Base-by-base conservation (phyloP, 495 filamentous ascomycete species). In the Neurospora sp. region DNA sequence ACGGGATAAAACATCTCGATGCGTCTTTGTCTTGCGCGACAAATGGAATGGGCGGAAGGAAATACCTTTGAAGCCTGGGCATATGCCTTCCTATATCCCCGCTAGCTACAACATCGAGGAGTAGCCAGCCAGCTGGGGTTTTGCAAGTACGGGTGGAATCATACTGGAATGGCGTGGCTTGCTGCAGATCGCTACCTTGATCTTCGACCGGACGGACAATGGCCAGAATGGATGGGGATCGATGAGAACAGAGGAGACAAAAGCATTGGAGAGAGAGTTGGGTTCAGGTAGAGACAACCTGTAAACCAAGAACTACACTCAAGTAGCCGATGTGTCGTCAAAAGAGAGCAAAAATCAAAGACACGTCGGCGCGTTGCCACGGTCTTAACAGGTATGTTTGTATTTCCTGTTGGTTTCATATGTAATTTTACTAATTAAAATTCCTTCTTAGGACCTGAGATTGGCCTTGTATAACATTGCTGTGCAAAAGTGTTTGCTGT, bases 41-140 rank as follows among this genome's bases (percentile, higher is more conserved):
- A 5, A 14, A 66, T 66, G 54, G 23, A 14, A 18, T 9, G 14
- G 27, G 23, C 27, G 27, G 54, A 27, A 59, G 48, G 48, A 35
- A 35, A 66, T 18, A 16, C 27, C 69, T 38, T 70, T 74, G 77
- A 74, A 75, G 74, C 73, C 66, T 76, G 77, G 78, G 82, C 78
- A 72, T 78, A 74, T n/a, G 66, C 12, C 11, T 38, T 75, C 12
- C 75, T 70, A 74, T 7, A 14, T 31, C n/a, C 20, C 40, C 41
- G 35, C 20, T 38, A 6, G 5, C 14, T 44, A n/a, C 40, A 38
- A 20, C 27, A 42, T 38, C 7, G 16, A 27, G 44, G 14, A 35
- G 48, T 18, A 42, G 16, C 41, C 48, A 14, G 20, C 20, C 20
- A 27, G n/a, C 20, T 59, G 48, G 48, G 1, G 23, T 11, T 18